Conservation (phyloP, 2,329 filamentous ascomycete species). For the Cladosporium austrohemisphaericum region DNA sequence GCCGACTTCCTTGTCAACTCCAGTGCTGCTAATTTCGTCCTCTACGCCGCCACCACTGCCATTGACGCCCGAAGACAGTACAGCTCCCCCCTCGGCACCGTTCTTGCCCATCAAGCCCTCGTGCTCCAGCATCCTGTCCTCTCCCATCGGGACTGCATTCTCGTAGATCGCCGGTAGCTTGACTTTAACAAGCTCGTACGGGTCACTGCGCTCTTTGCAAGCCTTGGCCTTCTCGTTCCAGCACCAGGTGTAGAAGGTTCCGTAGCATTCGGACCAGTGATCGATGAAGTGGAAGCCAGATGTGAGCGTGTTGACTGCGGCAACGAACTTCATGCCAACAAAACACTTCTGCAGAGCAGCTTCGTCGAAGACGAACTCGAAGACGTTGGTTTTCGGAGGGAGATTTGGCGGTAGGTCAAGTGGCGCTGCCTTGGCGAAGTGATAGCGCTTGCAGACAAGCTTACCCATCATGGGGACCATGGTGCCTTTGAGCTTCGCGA, state of each 20-base stretch:
- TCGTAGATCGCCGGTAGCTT: neutral
- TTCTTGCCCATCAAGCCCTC: no score
- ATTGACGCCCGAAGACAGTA: no score
- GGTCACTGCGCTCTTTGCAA: constrained; percentile 24
- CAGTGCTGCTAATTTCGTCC: no score
- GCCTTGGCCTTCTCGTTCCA: constrained; percentile 41
- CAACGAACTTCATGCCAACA: constrained; percentile 52
- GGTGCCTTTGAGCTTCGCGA: constrained; percentile 37
- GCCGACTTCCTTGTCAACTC: no score
- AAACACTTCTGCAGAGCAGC: constrained; percentile 55
- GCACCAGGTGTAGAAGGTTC: constrained; percentile 44
- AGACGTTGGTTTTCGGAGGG: constrained; percentile 37
- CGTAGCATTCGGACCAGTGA: constrained; percentile 36
- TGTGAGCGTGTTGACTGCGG: constrained; percentile 28
- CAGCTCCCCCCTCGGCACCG: no score
- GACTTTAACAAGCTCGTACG: constrained; percentile 23
- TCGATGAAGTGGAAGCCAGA: constrained; percentile 36
- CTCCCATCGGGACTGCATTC: neutral
- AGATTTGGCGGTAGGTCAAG: constrained; percentile 23
- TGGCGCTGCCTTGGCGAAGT: constrained; percentile 36
- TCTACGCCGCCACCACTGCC: no score
- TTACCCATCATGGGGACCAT: constrained; percentile 52
- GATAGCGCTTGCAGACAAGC: constrained; percentile 50
- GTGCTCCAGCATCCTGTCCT: constrained; percentile 11
- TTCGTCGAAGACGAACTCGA: constrained; percentile 66